These are phyloP conservation scores for Capronia epimyces DNA, from an alignment of 2,329 filamentous ascomycete genomes.

Conservation along the genomic window DNA sequence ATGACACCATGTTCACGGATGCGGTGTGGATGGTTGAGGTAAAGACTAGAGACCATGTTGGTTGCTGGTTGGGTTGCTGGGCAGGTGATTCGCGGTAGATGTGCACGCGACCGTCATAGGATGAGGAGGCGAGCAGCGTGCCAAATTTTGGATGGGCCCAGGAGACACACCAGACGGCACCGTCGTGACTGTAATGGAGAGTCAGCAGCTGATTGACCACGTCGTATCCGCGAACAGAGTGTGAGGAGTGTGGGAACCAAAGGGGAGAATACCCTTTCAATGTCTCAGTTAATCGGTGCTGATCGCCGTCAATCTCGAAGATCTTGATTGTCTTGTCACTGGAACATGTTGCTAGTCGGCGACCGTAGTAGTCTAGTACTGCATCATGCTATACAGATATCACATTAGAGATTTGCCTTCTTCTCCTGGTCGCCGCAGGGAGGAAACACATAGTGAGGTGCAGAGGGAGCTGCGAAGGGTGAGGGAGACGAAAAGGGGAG, in stretches of 20 bases:
- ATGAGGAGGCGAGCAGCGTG: constrained; percentile 91
- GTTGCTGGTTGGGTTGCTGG: constrained; percentile 33
- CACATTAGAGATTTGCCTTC: not conserved
- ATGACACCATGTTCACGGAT: constrained; percentile 91
- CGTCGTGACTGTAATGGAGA: constrained; percentile 67
- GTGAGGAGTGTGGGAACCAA: not conserved
- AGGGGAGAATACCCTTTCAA: constrained; percentile 68
- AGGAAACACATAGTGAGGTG: too few species aligned
- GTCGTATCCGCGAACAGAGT: not conserved
- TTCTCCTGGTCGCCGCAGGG: not conserved
- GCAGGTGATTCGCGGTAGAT: constrained; percentile 77
- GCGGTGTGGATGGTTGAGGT: constrained; percentile 92
- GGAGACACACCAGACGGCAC: constrained; percentile 93
- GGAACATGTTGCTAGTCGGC: constrained; percentile 91
- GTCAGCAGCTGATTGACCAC: not conserved
- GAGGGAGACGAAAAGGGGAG: too few species aligned
- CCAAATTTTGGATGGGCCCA: constrained; percentile 99
- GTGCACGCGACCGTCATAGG: constrained; percentile 95
- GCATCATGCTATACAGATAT: constrained; percentile 72
- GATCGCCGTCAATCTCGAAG: constrained; percentile 92
- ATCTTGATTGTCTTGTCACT: constrained; percentile 99
- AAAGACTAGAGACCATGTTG: constrained; percentile 78
- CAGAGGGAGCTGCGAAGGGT: too few species aligned
- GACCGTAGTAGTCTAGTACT: constrained; percentile 96
- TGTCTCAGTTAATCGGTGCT: constrained; percentile 83